Conservation (phyloP, 2,329 filamentous ascomycete species). For the Diaporthe helianthi region DNA sequence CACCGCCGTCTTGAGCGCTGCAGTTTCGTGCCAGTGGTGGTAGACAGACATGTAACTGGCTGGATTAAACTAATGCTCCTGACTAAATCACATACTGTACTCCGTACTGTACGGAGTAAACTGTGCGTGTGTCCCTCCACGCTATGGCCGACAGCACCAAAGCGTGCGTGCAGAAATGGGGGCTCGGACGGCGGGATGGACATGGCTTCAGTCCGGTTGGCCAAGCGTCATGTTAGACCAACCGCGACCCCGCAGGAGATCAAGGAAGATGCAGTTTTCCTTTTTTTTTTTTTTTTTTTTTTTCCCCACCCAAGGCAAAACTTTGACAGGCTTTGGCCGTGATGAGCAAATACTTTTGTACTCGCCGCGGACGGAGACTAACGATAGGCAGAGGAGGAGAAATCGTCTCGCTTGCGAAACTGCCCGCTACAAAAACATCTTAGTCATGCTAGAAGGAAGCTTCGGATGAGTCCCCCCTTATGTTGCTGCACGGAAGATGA, state of each 20-base stretch:
- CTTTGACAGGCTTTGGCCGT: background rate
- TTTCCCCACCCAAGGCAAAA: background rate
- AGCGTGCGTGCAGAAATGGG: background rate
- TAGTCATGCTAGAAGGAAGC: background rate
- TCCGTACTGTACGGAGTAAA: background rate
- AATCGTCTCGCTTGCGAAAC: background rate
- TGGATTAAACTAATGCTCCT: too few species aligned
- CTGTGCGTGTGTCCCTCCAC: background rate
- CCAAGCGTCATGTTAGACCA: background rate
- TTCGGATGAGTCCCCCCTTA: conserved; percentile 20
- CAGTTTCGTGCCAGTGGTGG: too few species aligned
- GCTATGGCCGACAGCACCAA: background rate
- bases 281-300: background rate
- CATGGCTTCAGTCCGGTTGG: background rate
- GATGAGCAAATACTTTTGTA: background rate
- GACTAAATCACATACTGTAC: background rate
- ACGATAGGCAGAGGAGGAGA: background rate
- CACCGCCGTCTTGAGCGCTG: conserved; percentile 1
- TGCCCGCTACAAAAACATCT: conserved; percentile 5
- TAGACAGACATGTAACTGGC: background rate
- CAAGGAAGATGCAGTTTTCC: background rate
- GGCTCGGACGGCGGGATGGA: background rate
- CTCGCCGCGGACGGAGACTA: background rate
- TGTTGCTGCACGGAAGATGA: conserved; percentile 5
- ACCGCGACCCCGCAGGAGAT: background rate